Conservation (phyloP, 306 rosid species). For the Echinosophora koreensis region DNA sequence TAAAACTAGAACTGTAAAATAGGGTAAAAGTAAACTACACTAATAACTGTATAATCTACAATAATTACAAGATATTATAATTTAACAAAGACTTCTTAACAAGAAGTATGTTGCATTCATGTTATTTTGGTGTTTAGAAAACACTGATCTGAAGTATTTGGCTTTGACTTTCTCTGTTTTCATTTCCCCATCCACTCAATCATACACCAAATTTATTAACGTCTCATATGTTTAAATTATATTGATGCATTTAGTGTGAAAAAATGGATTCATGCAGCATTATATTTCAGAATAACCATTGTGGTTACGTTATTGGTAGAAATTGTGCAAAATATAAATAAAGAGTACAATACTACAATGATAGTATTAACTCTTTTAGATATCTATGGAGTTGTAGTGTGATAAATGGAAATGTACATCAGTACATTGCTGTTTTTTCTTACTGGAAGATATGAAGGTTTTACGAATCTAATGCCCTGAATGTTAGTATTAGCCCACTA, state of each 20-base stretch:
- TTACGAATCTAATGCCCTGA: slow-evolving; percentile 18
- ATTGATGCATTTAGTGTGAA: slow-evolving; percentile 15
- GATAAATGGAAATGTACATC: slow-evolving; percentile 14
- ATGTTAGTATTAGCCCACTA: background rate
- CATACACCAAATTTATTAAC: slow-evolving; percentile 5
- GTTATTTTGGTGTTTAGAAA: background rate
- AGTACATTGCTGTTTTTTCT: slow-evolving; percentile 1
- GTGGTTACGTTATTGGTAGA: slow-evolving; percentile 1
- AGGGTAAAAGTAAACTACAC: too few relatives aligned
- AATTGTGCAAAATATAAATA: slow-evolving; percentile 4
- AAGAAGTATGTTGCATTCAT: slow-evolving; percentile 4
- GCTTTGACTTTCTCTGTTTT: slow-evolving; percentile 22
- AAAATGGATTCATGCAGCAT: slow-evolving; percentile 29
- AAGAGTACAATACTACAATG: background rate
- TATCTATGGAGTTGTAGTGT: slow-evolving; percentile 21
- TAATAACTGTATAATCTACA: too few relatives aligned
- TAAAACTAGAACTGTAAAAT: too few relatives aligned
- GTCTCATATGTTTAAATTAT: slow-evolving; percentile 4
- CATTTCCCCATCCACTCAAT: background rate
- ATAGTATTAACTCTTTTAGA: slow-evolving; percentile 12
- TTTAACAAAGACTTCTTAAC: too few relatives aligned
- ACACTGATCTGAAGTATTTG: slow-evolving; percentile 30
- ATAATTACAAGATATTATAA: too few relatives aligned
- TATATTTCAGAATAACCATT: slow-evolving; percentile 23
- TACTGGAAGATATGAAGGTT: slow-evolving; percentile 14